Evolutionary conservation across 192 early-diverging fungal genomes (phyloP).

Genomic region (Phlyctochytrium arcticum): DNA sequence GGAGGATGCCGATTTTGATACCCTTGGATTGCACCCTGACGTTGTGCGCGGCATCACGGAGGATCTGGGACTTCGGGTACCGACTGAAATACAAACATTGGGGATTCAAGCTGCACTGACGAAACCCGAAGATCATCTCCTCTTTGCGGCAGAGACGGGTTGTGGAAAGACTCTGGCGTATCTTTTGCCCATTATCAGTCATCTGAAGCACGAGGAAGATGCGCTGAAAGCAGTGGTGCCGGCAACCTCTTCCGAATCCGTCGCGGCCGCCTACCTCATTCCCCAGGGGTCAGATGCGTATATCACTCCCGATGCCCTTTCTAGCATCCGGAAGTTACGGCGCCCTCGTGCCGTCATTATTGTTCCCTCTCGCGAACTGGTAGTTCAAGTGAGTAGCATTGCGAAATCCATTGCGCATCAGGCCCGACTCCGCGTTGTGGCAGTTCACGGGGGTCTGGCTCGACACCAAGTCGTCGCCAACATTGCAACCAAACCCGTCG

Average conservation of each 20-base stretch:
- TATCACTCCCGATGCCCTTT: slow-evolving; percentile 5
- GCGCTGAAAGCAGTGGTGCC: slow-evolving; percentile 2
- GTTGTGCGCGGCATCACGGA: slow-evolving; percentile 45
- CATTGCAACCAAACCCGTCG: slow-evolving; percentile 62
- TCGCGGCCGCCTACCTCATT: slow-evolving; percentile 13
- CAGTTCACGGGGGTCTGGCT: slow-evolving; percentile 20
- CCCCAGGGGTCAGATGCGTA: no score
- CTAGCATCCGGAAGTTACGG: slow-evolving; percentile 57
- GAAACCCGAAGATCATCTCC: slow-evolving; percentile 30
- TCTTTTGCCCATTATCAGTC: slow-evolving; percentile 71
- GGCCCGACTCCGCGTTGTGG: slow-evolving; percentile 64
- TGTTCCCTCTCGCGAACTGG: slow-evolving; percentile 85
- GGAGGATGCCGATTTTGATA: slow-evolving; percentile 42
- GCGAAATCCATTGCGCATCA: slow-evolving; percentile 70
- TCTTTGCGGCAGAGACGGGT: slow-evolving; percentile 87
- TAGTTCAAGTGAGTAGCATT: slow-evolving; percentile 69
- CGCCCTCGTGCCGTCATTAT: slow-evolving; percentile 81
- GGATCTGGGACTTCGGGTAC: slow-evolving; percentile 40
- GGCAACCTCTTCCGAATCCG: background rate
- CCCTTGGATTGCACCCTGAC: slow-evolving; percentile 56
- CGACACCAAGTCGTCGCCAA: slow-evolving; percentile 6
- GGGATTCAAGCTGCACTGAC: slow-evolving; percentile 69
- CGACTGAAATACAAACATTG: slow-evolving; percentile 82
- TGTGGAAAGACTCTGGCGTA: slow-evolving; percentile 91
- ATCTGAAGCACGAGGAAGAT: slow-evolving; percentile 60